Percentiles rank a stretch among this genome's conserved stretches.
Evolutionary conservation across 371 early-diverging fungal genomes (phyloP).

Genomic region (Mucor velutinosus): DNA sequence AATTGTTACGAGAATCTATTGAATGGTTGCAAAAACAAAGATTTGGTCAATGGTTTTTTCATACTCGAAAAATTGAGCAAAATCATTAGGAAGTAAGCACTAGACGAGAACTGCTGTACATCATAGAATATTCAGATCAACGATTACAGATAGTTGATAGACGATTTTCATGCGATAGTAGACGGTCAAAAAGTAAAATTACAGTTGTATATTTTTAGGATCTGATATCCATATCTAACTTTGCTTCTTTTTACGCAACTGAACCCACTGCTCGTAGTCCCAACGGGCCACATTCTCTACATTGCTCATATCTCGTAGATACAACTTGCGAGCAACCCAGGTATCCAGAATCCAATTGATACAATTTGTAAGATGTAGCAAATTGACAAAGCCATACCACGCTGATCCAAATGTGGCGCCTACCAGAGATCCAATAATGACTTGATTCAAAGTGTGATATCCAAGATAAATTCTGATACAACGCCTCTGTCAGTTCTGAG

Average conservation of each 20-base stretch:
- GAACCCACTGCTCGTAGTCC: conserved; percentile 62
- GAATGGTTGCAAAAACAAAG: too few relatives aligned
- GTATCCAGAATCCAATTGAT: conserved; percentile 47
- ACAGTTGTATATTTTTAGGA: too few relatives aligned
- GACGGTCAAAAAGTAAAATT: too few relatives aligned
- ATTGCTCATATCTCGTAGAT: conserved; percentile 62
- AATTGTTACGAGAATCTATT: too few relatives aligned
- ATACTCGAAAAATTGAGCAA: too few relatives aligned
- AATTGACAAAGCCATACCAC: conserved; percentile 60
- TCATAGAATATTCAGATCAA: too few relatives aligned
- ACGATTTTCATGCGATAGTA: too few relatives aligned
- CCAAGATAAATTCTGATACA: conserved; percentile 71
- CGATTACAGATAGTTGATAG: too few relatives aligned
- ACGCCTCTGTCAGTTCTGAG: neutral
- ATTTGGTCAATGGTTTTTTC: too few relatives aligned
- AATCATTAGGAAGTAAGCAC: too few relatives aligned
- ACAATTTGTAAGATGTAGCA: conserved; percentile 39
- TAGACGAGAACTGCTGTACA: too few relatives aligned
- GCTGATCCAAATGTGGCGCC: conserved; percentile 63
- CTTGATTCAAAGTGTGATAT: conserved; percentile 83
- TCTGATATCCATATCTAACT: neutral
- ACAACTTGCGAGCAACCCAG: conserved; percentile 44
- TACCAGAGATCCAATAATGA: conserved; percentile 65
- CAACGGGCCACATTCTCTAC: conserved; percentile 56
- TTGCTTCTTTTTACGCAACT: conserved; percentile 3